Percentiles rank a stretch among this genome's conserved stretches.
phyloP scores from a whole-genome alignment of 768 basidiomycete species.

The Mycena vitilis region DNA sequence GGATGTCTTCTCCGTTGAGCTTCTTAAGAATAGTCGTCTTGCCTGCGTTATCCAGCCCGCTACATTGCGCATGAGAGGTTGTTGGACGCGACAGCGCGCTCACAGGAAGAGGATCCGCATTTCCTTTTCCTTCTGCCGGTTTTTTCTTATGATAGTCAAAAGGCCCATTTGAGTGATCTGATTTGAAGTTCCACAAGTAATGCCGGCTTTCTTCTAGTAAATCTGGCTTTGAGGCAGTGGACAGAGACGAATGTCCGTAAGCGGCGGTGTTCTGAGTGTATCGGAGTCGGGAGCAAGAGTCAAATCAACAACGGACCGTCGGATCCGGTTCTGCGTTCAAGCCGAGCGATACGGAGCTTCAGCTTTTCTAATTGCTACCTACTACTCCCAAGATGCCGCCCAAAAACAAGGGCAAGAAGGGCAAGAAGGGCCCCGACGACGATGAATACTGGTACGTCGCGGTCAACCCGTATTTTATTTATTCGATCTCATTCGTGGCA shows the following conservation, averaged over 20 bases:
- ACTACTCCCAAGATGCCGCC: conserved; percentile 55
- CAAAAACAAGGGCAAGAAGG: conserved; percentile 88
- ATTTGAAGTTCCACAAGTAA: too few relatives aligned
- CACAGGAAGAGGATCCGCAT: conserved; percentile 97
- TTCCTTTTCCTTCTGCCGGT: conserved; percentile 93
- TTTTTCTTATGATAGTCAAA: conserved; percentile 97
- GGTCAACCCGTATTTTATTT: conserved; percentile 13
- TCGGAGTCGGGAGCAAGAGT: not conserved
- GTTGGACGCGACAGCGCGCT: conserved; percentile 39
- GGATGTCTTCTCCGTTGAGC: conserved; percentile 92
- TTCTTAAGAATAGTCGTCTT: conserved; percentile 99
- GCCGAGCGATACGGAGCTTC: conserved; percentile 7
- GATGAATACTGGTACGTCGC: conserved; percentile 81
- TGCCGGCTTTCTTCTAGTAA: too few relatives aligned
- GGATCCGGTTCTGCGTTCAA: not conserved
- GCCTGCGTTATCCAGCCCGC: conserved; percentile 97
- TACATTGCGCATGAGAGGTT: conserved; percentile 48
- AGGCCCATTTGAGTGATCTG: conserved; percentile 80
- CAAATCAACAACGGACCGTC: conserved; percentile 13
- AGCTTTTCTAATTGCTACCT: conserved; percentile 20
- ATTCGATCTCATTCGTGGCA: conserved; percentile 34
- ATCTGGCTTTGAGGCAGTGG: not conserved
- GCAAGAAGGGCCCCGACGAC: conserved; percentile 78
- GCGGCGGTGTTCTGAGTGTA: too few relatives aligned
- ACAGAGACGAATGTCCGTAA: not conserved